phyloP scores from a whole-genome alignment of 192 early-diverging fungal genomes.

The Dispira simplex region DNA sequence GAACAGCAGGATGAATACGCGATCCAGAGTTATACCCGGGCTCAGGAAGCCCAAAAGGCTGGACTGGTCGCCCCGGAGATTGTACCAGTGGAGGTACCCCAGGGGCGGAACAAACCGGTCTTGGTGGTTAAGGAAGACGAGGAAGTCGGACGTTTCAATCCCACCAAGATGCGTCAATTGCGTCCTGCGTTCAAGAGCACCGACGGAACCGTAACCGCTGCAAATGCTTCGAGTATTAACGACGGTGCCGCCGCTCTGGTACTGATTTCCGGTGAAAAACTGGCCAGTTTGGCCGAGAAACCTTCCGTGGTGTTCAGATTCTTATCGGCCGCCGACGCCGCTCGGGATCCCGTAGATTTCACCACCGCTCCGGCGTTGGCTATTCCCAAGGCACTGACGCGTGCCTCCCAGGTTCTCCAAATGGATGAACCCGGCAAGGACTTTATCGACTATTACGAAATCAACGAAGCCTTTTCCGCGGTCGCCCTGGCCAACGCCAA shows the following conservation, averaged over 20 bases:
- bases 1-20: conserved; percentile 72
- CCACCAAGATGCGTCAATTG: conserved; percentile 74
- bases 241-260: conserved; percentile 66
- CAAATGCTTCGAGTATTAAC: conserved; percentile 66
- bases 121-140: conserved; percentile 43
- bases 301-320: conserved; percentile 35
- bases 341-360: conserved; percentile 52
- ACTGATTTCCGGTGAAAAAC: conserved; percentile 46
- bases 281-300: conserved; percentile 22
- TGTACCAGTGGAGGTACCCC: conserved; percentile 46
- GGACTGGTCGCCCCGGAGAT: conserved; percentile 53
- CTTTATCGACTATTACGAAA: conserved; percentile 60
- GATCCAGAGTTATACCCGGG: conserved; percentile 57
- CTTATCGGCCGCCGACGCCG: conserved; percentile 56
- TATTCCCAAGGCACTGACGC: conserved; percentile 58
- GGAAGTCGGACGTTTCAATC: conserved; percentile 53
- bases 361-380: conserved; percentile 60
- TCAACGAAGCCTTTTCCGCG: conserved; percentile 76
- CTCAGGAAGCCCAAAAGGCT: conserved; percentile 44
- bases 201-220: conserved; percentile 84
- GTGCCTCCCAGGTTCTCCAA: conserved; percentile 27
- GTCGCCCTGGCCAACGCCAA: conserved; percentile 76
- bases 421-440: conserved; percentile 29
- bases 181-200: conserved; percentile 73
- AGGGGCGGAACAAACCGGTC: conserved; percentile 48